Percentiles rank a stretch among this genome's conserved stretches.
phyloP scores from a whole-genome alignment of 345 rosid species.

The Citrus glauca region DNA sequence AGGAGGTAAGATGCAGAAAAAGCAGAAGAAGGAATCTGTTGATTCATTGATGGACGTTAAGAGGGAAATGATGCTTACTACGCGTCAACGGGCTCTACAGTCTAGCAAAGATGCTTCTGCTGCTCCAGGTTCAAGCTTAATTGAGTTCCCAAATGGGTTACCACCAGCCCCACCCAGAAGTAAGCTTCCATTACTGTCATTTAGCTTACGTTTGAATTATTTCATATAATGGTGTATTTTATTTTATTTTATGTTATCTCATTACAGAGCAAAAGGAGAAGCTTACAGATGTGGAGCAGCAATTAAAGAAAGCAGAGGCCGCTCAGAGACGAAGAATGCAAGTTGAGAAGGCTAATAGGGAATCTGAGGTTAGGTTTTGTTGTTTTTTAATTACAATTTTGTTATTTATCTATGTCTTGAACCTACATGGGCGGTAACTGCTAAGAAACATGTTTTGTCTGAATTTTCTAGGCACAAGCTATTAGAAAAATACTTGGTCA shows the following conservation, averaged over 20 bases:
- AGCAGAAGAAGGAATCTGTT: slow-evolving; percentile 54
- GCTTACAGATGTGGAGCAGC: slow-evolving; percentile 82
- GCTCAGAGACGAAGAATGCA: slow-evolving; percentile 89
- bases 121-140: slow-evolving; percentile 40
- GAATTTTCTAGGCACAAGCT: slow-evolving; percentile 69
- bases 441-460: slow-evolving; percentile 11
- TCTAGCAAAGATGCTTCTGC: slow-evolving; percentile 60
- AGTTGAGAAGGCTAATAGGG: slow-evolving; percentile 86
- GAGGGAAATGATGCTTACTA: slow-evolving; percentile 70
- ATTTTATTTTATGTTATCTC: background rate
- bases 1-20: slow-evolving; percentile 42
- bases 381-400: slow-evolving; percentile 1
- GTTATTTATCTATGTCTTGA: background rate
- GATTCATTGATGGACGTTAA: slow-evolving; percentile 51
- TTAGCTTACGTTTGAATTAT: slow-evolving; percentile 4
- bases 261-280: slow-evolving; percentile 76
- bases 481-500: slow-evolving; percentile 93
- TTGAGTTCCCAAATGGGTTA: slow-evolving; percentile 88
- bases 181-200: slow-evolving; percentile 30
- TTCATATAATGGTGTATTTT: slow-evolving; percentile 2
- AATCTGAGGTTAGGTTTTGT: slow-evolving; percentile 62
- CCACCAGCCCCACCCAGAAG: slow-evolving; percentile 94
- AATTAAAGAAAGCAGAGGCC: slow-evolving; percentile 85
- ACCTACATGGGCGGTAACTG: background rate
- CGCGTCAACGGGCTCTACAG: slow-evolving; percentile 90